Conservation (phyloP, 768 basidiomycete species). For the Panus rudis region DNA sequence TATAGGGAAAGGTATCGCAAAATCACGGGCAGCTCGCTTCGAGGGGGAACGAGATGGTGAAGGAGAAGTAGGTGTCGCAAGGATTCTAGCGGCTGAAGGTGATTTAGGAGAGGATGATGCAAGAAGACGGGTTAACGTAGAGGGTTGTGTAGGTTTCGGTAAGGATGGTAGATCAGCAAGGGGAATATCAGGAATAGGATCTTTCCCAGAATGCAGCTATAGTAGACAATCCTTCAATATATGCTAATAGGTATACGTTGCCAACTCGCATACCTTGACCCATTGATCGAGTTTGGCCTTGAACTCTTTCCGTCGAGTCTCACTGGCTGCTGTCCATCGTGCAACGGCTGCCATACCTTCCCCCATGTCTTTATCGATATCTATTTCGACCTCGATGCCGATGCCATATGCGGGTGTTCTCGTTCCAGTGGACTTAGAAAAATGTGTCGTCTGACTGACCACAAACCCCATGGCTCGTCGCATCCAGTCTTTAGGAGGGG, state of each 20-base stretch:
- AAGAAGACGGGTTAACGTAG: slow-evolving; percentile 62
- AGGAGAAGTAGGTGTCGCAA: slow-evolving; percentile 24
- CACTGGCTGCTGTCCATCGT: slow-evolving; percentile 72
- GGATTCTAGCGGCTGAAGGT: slow-evolving; percentile 24
- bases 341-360: slow-evolving; percentile 79
- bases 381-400: slow-evolving; percentile 38
- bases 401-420: slow-evolving; percentile 78
- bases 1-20: slow-evolving; percentile 44
- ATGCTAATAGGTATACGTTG: neutral
- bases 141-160: slow-evolving; percentile 43
- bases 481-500: slow-evolving; percentile 59
- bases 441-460: slow-evolving; percentile 65
- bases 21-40: slow-evolving; percentile 28
- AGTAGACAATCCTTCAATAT: slow-evolving; percentile 7
- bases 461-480: slow-evolving; percentile 78
- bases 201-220: slow-evolving; percentile 44
- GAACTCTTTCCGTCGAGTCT: slow-evolving; percentile 53
- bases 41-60: slow-evolving; percentile 27
- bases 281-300: slow-evolving; percentile 55
- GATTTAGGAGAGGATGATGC: slow-evolving; percentile 69
- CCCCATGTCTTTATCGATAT: slow-evolving; percentile 14
- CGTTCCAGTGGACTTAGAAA: slow-evolving; percentile 55
- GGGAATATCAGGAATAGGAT: slow-evolving; percentile 51
- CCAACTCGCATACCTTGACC: slow-evolving; percentile 42
- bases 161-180: slow-evolving; percentile 60